Evolutionary conservation across 2,329 filamentous ascomycete genomes (phyloP).

Genomic region (Sporothrix mexicana): DNA sequence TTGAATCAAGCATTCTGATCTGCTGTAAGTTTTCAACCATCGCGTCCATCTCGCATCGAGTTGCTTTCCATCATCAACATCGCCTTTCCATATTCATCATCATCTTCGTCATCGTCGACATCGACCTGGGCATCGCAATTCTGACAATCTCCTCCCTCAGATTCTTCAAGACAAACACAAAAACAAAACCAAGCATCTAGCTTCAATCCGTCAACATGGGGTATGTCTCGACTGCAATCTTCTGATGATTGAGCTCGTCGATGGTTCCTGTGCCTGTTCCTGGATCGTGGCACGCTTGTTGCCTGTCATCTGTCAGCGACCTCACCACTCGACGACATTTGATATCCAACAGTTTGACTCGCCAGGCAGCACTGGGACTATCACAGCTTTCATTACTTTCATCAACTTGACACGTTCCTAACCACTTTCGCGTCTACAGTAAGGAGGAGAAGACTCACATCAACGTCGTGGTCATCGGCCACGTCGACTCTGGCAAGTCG

Average conservation of each 20-base stretch:
- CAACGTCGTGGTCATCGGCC: slow-evolving; percentile 71
- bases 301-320: background rate
- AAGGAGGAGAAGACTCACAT: slow-evolving; percentile 96
- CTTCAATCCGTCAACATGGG: slow-evolving; percentile 33
- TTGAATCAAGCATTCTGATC: slow-evolving; percentile 50
- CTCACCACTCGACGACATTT: background rate
- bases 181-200: slow-evolving; percentile 25
- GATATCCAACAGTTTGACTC: background rate
- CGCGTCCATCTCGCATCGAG: background rate
- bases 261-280: too few species aligned
- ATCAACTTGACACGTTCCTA: slow-evolving; percentile 31
- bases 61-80: background rate
- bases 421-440: slow-evolving; percentile 57
- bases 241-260: background rate
- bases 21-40: slow-evolving; percentile 40
- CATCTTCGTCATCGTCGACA: slow-evolving; percentile 31
- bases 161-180: slow-evolving; percentile 28
- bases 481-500: slow-evolving; percentile 99
- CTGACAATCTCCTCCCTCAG: slow-evolving; percentile 33
- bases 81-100: slow-evolving; percentile 29
- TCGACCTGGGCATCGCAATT: slow-evolving; percentile 16
- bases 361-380: too few species aligned
- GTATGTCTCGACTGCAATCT: slow-evolving; percentile 24
- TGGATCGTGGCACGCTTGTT: background rate
- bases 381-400: background rate